phyloP scores from a whole-genome alignment of 1,284 basidiomycete species.

The Irpex sp. region DNA sequence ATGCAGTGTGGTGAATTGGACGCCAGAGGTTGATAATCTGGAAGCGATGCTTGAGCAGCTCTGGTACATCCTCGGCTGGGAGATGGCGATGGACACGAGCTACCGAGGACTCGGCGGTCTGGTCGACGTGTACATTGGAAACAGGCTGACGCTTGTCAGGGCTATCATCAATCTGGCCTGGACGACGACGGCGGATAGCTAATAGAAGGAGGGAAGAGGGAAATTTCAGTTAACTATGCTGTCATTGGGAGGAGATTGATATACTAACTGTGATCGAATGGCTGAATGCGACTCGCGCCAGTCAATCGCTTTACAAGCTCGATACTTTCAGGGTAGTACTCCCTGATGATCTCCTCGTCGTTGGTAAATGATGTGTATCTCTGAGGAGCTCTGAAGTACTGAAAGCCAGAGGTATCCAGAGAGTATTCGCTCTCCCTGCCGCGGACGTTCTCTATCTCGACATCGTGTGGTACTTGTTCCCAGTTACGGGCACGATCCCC shows the following conservation, averaged over 20 bases:
- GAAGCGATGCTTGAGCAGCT: slow-evolving; percentile 43
- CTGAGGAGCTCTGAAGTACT: slow-evolving; percentile 38
- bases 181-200: slow-evolving; percentile 46
- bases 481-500: slow-evolving; percentile 23
- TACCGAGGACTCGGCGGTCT: slow-evolving; percentile 43
- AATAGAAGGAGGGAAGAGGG: background rate
- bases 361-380: slow-evolving; percentile 41
- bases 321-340: slow-evolving; percentile 60
- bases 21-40: slow-evolving; percentile 77
- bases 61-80: slow-evolving; percentile 41
- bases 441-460: slow-evolving; percentile 52
- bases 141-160: slow-evolving; percentile 49
- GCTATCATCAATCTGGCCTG: slow-evolving; percentile 34
- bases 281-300: slow-evolving; percentile 52
- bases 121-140: slow-evolving; percentile 47
- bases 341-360: slow-evolving; percentile 44
- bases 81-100: slow-evolving; percentile 52
- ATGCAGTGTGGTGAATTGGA: slow-evolving; percentile 50
- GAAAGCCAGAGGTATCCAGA: slow-evolving; percentile 57
- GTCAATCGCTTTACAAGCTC: slow-evolving; percentile 58
- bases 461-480: slow-evolving; percentile 19
- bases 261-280: slow-evolving; percentile 63
- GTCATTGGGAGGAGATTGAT: background rate
- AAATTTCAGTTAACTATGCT: background rate
- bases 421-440: slow-evolving; percentile 44